Evolutionary conservation across 2,329 filamentous ascomycete genomes (phyloP), one percentile per base, ranked within the genome.

Genomic region (Fusarium buharicum): DNA sequence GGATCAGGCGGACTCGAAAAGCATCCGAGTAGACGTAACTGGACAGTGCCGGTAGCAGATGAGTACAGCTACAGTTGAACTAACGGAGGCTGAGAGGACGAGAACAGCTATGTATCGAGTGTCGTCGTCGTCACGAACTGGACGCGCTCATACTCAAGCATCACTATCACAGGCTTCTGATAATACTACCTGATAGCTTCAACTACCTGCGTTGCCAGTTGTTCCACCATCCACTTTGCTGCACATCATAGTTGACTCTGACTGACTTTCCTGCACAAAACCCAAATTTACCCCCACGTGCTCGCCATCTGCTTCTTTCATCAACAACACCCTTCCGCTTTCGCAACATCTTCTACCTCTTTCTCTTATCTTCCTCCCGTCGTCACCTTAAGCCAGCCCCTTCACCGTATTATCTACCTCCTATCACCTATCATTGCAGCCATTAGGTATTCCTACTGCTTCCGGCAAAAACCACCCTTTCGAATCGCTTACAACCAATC

Each of bases 401-500:
- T 56, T 62, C 56, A 65, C 61, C 60, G 51, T 28, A 28, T 28
- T 53, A 64, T 56, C 61, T 30, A 51, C 45, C 36, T 33, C 30
- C 33, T 18, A n/a, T 16, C 44, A 38, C 46, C 51, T 64, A 39
- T 61, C 56, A 49, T 48, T 57, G 46, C 50, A 40, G 46, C 22
- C 22, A 24, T 24, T 24, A 24, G 6, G n/a, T n/a, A n/a, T 24
- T 53, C 47, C 37, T 62, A 57, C 56, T 57, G 48, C 56, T 65
- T 62, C 58, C 61, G 61, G 61, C 61, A 52, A 65, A 57, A 64
- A 54, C 37, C 47, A 51, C 53, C 49, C 50, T 50, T 40, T 61
- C 61, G 64, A 64, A 64, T 59, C 43, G 56, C 61, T 51, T 50
- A 62, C 27, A 65, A 50, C 34, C 33, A 62, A 64, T 55, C 61